A percentile compares a stretch with the other conserved stretches of the same genome.
phyloP scores from a whole-genome alignment of 2,329 filamentous ascomycete genomes.

The Botrytis hyacinthi region DNA sequence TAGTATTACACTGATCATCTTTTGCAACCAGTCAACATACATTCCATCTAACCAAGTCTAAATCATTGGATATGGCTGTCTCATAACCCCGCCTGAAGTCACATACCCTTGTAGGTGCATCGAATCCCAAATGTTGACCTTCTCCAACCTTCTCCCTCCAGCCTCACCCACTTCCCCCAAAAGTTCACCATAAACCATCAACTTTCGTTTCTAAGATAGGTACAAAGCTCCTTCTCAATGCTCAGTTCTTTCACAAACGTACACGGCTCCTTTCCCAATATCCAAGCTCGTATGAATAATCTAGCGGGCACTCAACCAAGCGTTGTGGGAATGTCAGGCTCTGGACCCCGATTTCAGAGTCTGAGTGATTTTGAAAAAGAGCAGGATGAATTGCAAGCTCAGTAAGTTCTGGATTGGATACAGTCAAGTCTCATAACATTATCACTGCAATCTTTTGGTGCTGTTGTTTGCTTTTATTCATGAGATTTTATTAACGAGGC shows the following conservation, averaged over 20 bases:
- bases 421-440: neutral
- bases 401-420: neutral
- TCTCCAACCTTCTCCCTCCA: neutral
- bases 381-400: slow-evolving; percentile 10
- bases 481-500: neutral
- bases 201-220: neutral
- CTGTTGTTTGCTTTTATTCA: neutral
- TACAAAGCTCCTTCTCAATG: neutral
- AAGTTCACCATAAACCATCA: neutral
- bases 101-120: neutral
- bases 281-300: neutral
- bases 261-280: neutral
- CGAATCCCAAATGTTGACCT: neutral
- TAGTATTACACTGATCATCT: neutral
- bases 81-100: neutral
- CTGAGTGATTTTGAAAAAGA: slow-evolving; percentile 10
- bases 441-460: neutral
- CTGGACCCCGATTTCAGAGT: neutral
- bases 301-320: neutral
- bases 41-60: neutral
- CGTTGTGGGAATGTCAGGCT: neutral
- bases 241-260: neutral
- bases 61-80: neutral
- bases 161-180: neutral
- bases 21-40: neutral